Conservation (phyloP, 352 stramenopile species). For the Salisapilia sapeloensis region DNA sequence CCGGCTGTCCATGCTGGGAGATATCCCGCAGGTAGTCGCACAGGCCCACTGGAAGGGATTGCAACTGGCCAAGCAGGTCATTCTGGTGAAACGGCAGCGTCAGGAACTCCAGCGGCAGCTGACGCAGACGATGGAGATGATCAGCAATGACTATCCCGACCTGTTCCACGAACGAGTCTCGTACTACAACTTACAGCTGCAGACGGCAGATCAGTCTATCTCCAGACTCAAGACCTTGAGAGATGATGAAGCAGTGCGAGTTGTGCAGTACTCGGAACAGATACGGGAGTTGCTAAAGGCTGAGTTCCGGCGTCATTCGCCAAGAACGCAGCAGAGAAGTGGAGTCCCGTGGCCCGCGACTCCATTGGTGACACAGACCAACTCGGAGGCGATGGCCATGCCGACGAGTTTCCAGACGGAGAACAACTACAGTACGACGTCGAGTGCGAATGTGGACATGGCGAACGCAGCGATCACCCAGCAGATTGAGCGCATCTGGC, state of each 20-base stretch:
- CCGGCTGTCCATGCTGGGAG: slow-evolving; percentile 22
- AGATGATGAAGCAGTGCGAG: slow-evolving; percentile 44
- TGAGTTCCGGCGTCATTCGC: slow-evolving; percentile 1
- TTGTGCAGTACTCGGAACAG: slow-evolving; percentile 42
- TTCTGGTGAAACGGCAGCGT: slow-evolving; percentile 12
- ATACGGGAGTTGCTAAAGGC: slow-evolving; percentile 39
- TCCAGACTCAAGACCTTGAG: slow-evolving; percentile 22
- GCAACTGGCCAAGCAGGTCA: slow-evolving; percentile 29
- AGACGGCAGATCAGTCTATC: slow-evolving; percentile 19
- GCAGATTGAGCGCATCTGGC: too few species aligned
- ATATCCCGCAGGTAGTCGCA: slow-evolving; percentile 38
- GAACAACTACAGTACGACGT: too few species aligned
- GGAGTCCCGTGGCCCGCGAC: too few species aligned
- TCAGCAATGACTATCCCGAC: slow-evolving; percentile 8
- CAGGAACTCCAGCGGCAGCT: slow-evolving; percentile 21
- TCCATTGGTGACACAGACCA: too few species aligned
- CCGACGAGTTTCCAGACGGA: too few species aligned
- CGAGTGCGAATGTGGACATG: too few species aligned
- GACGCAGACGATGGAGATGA: slow-evolving; percentile 14
- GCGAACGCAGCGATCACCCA: too few species aligned
- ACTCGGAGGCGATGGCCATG: too few species aligned
- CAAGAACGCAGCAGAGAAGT: too few species aligned
- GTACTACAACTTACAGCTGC: slow-evolving; percentile 21
- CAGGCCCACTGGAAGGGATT: slow-evolving; percentile 40
- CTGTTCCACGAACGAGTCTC: slow-evolving; percentile 24